Base-by-base conservation (phyloP, 768 basidiomycete species). In the Sarcodon sp. region DNA sequence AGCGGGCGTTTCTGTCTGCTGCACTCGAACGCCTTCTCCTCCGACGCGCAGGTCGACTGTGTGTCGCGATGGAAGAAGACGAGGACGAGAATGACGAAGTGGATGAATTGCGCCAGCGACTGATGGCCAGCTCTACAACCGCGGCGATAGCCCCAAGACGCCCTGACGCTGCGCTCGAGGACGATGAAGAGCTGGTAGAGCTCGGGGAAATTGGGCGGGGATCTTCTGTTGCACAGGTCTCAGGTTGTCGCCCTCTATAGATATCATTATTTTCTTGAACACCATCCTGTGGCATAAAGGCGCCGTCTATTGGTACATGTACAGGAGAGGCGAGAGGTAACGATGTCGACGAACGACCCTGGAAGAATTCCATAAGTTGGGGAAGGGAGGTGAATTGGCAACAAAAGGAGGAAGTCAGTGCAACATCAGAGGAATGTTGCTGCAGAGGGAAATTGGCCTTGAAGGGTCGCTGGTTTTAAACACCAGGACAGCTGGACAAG, bases 101-200 rank as follows among this genome's bases (percentile, higher is more conserved):
- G 0, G 69, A 66, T 1, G 66, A 64, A 56, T 69, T 70, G 37
- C 70, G 69, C 84, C 84, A 87, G 50, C 78, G 73, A 35, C 79
- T 65, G 50, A 86, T 83, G 6, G 83, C 83, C 44, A 73, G 69
- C 53, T 87, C 85, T 8, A 86, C 71, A 35, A 81, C 72, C 1
- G 79, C 71, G 15, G 81, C 61, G 13, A 66, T 59, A 3, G 64
- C 62, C 6, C 64, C 66, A 10, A 65, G 52, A 10, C 61, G 61
- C 13, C 63, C 60, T 11, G 64, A 62, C 33, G 60, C 56, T 6
- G 59, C 58, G 13, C 61, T 65, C 8, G 67, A 70, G 5, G 70
- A 66, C 9, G 70, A 66, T 1, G 66, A 62, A 12, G 66, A 61
- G 18, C 64, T 55, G 3, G 59, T 61, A 7, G 67, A 61, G 35